Percentiles rank a stretch among this genome's conserved stretches.
Evolutionary conservation across 2,329 filamentous ascomycete genomes (phyloP).

Genomic region (Uncinocarpus reesii): DNA sequence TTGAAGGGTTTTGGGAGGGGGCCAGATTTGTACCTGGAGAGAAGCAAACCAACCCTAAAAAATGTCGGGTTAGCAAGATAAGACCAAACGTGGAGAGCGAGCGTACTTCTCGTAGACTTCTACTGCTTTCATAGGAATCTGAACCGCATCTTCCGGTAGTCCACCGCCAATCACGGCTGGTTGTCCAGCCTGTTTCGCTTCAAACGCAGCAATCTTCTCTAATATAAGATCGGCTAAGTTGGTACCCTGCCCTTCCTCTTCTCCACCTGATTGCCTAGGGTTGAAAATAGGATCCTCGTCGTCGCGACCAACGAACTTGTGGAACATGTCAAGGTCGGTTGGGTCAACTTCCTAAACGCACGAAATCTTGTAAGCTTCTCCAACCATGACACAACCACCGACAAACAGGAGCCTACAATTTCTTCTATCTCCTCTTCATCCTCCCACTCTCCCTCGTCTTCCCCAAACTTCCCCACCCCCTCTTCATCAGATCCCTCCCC

Average conservation of each 20-base stretch:
- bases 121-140: constrained; percentile 81
- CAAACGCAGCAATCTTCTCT: constrained; percentile 85
- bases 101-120: constrained; percentile 85
- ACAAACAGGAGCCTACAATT: constrained; percentile 27
- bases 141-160: constrained; percentile 65
- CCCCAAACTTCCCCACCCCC: constrained; percentile 45
- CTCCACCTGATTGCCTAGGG: constrained; percentile 39
- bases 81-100: too few relatives aligned
- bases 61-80: constrained; percentile 12
- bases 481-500: constrained; percentile 36
- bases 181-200: constrained; percentile 52
- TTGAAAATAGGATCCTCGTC: constrained; percentile 64
- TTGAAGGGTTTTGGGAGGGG: constrained; percentile 97
- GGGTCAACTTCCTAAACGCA: constrained; percentile 63
- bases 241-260: constrained; percentile 47
- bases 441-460: constrained; percentile 56
- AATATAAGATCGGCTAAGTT: constrained; percentile 90
- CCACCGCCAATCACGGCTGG: constrained; percentile 44
- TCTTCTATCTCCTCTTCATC: constrained; percentile 57
- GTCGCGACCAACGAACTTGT: constrained; percentile 71
- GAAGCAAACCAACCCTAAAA: constrained; percentile 67
- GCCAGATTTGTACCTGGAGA: constrained; percentile 91
- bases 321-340: constrained; percentile 78
- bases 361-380: not conserved
- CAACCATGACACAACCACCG: too few relatives aligned